Evolutionary conservation across 805 yeast genomes (phyloP).

Genomic region (Myxozyma lipomycoides): DNA sequence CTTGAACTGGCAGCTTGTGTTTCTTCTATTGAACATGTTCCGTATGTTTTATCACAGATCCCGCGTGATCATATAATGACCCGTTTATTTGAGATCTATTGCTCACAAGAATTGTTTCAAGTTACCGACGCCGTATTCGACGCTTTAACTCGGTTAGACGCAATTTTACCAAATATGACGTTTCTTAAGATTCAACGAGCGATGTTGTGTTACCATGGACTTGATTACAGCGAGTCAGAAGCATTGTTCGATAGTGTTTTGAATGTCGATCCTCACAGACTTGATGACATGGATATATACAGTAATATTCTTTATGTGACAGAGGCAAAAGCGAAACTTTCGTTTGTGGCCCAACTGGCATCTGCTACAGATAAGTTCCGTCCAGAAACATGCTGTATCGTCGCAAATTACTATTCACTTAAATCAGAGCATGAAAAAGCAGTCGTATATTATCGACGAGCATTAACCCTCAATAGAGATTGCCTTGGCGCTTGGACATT

Average conservation of each 20-base stretch:
- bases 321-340: conserved; percentile 80
- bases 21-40: conserved; percentile 47
- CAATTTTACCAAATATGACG: conserved; percentile 65
- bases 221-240: conserved; percentile 81
- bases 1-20: conserved; percentile 65
- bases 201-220: conserved; percentile 71
- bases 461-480: conserved; percentile 70
- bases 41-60: conserved; percentile 7
- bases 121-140: conserved; percentile 47
- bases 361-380: conserved; percentile 77
- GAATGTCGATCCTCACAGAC: conserved; percentile 69
- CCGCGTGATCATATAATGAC: conserved; percentile 37
- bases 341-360: conserved; percentile 82
- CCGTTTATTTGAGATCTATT: conserved; percentile 60
- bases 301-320: conserved; percentile 94
- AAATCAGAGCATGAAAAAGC: conserved; percentile 94
- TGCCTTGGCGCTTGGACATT: conserved; percentile 93
- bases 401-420: conserved; percentile 89
- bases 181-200: conserved; percentile 81
- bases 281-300: conserved; percentile 88
- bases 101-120: conserved; percentile 76
- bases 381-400: conserved; percentile 90
- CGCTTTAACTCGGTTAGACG: conserved; percentile 48
- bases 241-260: conserved; percentile 70
- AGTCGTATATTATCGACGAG: conserved; percentile 85